Evolutionary conservation across 2,329 filamentous ascomycete species (phyloP).

Genomic region (Phialophora verrucosa): DNA sequence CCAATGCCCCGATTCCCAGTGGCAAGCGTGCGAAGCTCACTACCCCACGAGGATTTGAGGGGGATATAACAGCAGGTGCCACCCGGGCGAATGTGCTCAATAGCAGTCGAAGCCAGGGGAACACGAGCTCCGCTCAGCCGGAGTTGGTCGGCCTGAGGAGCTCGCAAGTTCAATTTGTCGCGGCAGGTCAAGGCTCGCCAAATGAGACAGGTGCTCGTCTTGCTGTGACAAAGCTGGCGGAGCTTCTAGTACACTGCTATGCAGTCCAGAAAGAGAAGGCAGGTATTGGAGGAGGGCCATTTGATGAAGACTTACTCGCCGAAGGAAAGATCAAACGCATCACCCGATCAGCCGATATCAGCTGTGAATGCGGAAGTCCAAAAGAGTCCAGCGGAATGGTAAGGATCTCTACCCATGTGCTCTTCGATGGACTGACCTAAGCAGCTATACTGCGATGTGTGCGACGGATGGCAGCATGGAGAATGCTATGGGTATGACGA

Average conservation of each 20-base stretch:
- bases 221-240: conserved; percentile 21
- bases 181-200: neutral
- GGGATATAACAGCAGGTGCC: neutral
- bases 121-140: neutral
- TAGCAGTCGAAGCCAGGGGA: neutral
- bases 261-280: conserved; percentile 19
- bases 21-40: conserved; percentile 19
- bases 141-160: too few species aligned
- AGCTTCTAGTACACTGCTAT: conserved; percentile 29
- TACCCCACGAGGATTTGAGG: neutral
- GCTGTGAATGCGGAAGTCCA: conserved; percentile 30
- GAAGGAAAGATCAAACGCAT: conserved; percentile 22
- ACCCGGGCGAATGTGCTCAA: neutral
- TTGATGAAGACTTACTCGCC: conserved; percentile 21
- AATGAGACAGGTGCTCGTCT: neutral
- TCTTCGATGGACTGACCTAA: conserved; percentile 5
- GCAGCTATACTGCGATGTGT: conserved; percentile 29
- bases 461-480: conserved; percentile 29
- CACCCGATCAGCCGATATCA: conserved; percentile 14
- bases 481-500: conserved; percentile 30
- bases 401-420: neutral
- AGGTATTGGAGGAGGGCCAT: conserved; percentile 11
- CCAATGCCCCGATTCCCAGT: neutral
- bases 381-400: conserved; percentile 20
- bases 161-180: neutral